Base-by-base conservation (phyloP, 495 filamentous ascomycete species). In the Bathelium albidoporum region DNA sequence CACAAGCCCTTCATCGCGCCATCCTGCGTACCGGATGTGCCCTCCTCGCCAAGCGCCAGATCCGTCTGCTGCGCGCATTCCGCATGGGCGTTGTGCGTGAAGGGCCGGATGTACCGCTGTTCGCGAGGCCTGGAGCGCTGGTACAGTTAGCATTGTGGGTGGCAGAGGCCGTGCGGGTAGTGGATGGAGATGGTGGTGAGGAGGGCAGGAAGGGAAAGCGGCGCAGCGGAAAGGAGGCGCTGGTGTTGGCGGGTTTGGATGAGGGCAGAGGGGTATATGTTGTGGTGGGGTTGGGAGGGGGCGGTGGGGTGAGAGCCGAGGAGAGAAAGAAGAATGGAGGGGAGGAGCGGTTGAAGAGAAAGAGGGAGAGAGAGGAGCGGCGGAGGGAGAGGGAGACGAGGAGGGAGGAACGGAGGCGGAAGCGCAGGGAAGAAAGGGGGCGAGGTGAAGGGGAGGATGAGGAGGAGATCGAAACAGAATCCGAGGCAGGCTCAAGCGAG, bases 31-130 rank as follows among this genome's bases (percentile, higher is more conserved):
- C 94, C 0, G 94, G 95, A 39, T 93, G 91, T 3, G 85, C 90
- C 1, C 78, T 98, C 12, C 85, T 98, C 31, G 88, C 91, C 45
- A 98, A 98, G 75, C 87, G 87, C 44, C 94, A 96, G 71, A 96
- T 98, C 66, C 86, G 89, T 14, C 90, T 95, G 72, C 79, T 98
- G 36, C 85, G 88, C 7, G 88, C 91, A 7, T 98, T 97, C 75
- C 89, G 94, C 41, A 92, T 98, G 79, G 91, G 89, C 11, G 88
- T 98, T 31, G 92, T 98, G 68, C 95, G 95, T 70, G 94, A 97
- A 70, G 89, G 93, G 1, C 90, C 92, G 0, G 94, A 97, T 69
- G 88, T 95, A 5, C 75, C 82, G 44, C 81, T 96, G 10, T 98
- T 98, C 74, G 88, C 87, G 7, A 92, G 96, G 68, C 91, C 94